Base-by-base conservation (phyloP, 495 filamentous ascomycete species). In the Penicillium ochrochloron region DNA sequence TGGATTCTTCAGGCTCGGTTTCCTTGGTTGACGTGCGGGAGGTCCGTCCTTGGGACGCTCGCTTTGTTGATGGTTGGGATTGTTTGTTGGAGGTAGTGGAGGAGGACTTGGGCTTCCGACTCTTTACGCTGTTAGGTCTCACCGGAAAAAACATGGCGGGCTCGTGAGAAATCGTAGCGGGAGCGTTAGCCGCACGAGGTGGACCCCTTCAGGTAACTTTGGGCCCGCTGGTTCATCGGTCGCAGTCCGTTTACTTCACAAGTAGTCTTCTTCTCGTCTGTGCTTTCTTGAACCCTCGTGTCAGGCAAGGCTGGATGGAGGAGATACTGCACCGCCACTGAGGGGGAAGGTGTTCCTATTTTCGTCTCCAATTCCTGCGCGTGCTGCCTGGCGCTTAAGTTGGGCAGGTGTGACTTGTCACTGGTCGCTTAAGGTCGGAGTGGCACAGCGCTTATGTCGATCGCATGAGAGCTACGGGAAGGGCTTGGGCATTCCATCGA, bases 11-110 rank as follows among this genome's bases (percentile, higher is more conserved):
- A 46, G 70, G 75, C 35, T 80, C 78, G 57, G 63, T 76, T 73
- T 82, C 82, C 80, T 80, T 83, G 79, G 77, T 82, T 76, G 81
- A 75, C 19, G 73, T 62, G 58, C 74, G 73, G 76, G 70, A 65
- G 68, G 76, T 61, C 63, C 76, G 82, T 64, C 75, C 72, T 65
- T 77, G 76, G 64, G 75, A 74, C 57, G 82, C 75, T 23, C 76
- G 77, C 59, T 76, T 70, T 23, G 57, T 57, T 66, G 65, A 66
- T 69, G 57, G 68, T 35, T 41, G 56, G 19, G 39, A 27, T n/a
- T 60, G 60, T 55, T 56, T 62, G n/a, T 31, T 35, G 66, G 78
- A 76, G 21, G 55, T 55, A 61, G 72, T 70, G n/a, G 75, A 74
- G 41, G 73, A 62, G 35, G 74, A 63, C 57, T 72, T 71, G 35